Conservation (phyloP, 1,284 basidiomycete genomes). For the Phaffia rhodozyma region DNA sequence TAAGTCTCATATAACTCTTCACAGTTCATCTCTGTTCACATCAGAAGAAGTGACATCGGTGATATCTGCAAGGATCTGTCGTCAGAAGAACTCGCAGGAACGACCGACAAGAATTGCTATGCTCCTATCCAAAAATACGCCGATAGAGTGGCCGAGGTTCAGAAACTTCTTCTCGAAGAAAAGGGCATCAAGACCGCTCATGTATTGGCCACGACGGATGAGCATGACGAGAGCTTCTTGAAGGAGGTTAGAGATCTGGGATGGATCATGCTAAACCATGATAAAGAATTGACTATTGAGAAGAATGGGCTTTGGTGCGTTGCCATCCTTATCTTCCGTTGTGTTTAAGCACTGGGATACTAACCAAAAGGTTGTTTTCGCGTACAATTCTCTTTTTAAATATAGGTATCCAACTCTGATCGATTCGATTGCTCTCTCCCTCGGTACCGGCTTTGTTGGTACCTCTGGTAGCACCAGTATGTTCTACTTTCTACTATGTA, state of each 20-base stretch:
- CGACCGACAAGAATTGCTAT: conserved; percentile 17
- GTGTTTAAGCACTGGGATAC: not conserved
- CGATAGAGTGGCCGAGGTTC: conserved; percentile 12
- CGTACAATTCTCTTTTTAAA: not conserved
- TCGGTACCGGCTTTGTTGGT: conserved; percentile 15
- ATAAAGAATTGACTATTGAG: conserved; percentile 15
- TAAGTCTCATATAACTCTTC: not conserved
- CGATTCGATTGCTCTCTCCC: conserved; percentile 14
- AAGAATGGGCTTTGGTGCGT: conserved; percentile 15
- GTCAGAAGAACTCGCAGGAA: conserved; percentile 5
- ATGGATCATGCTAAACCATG: conserved; percentile 16
- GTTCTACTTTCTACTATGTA: not conserved
- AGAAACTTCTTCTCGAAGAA: not conserved
- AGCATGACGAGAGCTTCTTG: conserved; percentile 17
- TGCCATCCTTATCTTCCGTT: not conserved
- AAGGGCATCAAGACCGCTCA: not conserved
- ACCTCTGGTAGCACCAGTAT: conserved; percentile 15
- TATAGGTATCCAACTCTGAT: conserved; percentile 16
- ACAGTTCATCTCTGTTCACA: conserved; percentile 18
- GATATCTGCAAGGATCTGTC: conserved; percentile 17
- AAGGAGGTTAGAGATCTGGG: conserved; percentile 6
- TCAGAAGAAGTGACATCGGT: conserved; percentile 13
- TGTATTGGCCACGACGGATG: conserved; percentile 16
- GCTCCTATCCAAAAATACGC: conserved; percentile 9
- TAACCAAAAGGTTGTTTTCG: not conserved